Base-by-base conservation (phyloP, 2,329 filamentous ascomycete species). In the Clonostachys byssicola region DNA sequence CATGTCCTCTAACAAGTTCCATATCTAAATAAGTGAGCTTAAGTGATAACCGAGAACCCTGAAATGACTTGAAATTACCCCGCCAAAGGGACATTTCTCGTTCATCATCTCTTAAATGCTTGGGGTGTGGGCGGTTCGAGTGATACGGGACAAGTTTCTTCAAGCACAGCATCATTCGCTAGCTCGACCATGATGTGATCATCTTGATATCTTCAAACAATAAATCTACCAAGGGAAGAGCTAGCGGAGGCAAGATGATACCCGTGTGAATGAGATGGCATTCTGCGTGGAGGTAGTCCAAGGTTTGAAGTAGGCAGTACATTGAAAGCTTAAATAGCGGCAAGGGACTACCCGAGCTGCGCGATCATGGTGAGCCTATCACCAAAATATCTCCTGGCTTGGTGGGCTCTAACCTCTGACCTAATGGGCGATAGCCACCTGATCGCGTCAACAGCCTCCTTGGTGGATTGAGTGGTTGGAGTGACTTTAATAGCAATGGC, bases 311-410 rank as follows among this genome's bases (percentile, higher is more conserved):
- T 20, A 58, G 49, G 40, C 44, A 49, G 47, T 46, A 49, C 3
- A 52, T 46, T 17, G 46, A 54, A 39, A 51, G 45, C 40, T 53
- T 56, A 43, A 56, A 47, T 1, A 54, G 13, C 5, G 51, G 49
- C 7, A 47, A 35, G 18, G 46, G 39, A 5, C 57, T 23, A 23
- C 23, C 65, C 66, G 16, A 71, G 54, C 54, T 69, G 67, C 18
- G 56, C 51, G 16, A 63, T 53, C 1, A 62, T 56, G 49, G 64
- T 60, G 54, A 68, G 70, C 49, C 60, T 52, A 34, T 57, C 51
- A 45, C 56, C 14, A 70, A 56, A 17, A 64, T 45, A 40, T 64
- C 56, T 14, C 59, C 55, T 5, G 51, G 38, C 5, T 44, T 36
- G 1, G 55, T 53, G 2, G 48, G 49, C 36, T n/a, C 12, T n/a